Conservation (phyloP, 2,329 filamentous ascomycete species). For the Pyrenochaeta sp. region DNA sequence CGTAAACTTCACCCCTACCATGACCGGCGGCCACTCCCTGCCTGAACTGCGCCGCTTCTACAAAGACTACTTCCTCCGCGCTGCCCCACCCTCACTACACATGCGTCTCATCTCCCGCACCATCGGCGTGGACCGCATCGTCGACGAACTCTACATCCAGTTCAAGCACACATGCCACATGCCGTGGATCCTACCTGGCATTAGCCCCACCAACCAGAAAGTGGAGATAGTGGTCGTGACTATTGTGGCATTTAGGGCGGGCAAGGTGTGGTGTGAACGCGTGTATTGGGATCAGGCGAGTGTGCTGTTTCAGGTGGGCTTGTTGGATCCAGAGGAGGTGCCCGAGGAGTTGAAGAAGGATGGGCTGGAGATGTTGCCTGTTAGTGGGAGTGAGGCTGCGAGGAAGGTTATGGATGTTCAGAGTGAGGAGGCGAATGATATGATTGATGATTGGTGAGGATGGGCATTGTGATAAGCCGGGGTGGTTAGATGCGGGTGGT, state of each 20-base stretch:
- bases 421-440: conserved; percentile 54
- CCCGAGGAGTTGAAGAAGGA: conserved; percentile 55
- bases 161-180: conserved; percentile 66
- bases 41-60: conserved; percentile 63
- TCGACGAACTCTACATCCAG: conserved; percentile 66
- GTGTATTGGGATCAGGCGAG: conserved; percentile 71
- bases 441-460: conserved; percentile 56
- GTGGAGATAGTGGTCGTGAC: conserved; percentile 67
- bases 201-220: conserved; percentile 64
- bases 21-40: conserved; percentile 56
- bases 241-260: conserved; percentile 63
- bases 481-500: background rate
- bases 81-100: conserved; percentile 57
- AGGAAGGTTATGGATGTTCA: conserved; percentile 58
- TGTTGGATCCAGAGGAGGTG: conserved; percentile 65
- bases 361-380: conserved; percentile 57
- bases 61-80: conserved; percentile 62
- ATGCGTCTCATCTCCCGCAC: conserved; percentile 66
- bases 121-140: conserved; percentile 65
- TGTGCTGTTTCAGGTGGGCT: conserved; percentile 66
- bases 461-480: background rate
- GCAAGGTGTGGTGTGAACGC: conserved; percentile 64
- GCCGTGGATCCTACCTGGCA: conserved; percentile 67
- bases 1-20: conserved; percentile 55
- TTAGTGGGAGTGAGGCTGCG: conserved; percentile 57